Base-by-base conservation (phyloP, 2,329 filamentous ascomycete species). In the Diatrype stigma region DNA sequence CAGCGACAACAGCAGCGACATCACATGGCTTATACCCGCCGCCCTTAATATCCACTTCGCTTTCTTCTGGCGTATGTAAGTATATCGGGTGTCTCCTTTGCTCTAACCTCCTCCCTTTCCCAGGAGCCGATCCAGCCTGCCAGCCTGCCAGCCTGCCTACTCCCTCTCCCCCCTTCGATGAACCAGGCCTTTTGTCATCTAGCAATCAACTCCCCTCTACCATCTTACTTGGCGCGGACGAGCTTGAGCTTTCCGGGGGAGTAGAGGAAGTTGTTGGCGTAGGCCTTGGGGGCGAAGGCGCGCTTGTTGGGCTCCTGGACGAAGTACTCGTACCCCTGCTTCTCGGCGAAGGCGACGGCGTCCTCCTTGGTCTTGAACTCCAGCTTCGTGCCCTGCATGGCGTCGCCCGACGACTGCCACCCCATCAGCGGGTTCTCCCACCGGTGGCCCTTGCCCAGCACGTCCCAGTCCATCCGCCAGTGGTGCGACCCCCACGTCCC, bases 341-440 rank as follows among this genome's bases (percentile, higher is more conserved):
- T 99, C 76, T 97, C 89, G 22, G 95, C 94, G 67, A 99, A 99
- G 52, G 80, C 77, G 64, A 99, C 93, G 58, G 94, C 94, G 62
- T 96, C 93, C 69, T 97, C 91, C 79, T 96, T 97, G 63, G 78
- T 81, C 72, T 89, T 89, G 81, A 99, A 99, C 71, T 86, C 86
- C 63, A 99, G 73, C 68, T 91, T 83, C 46, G 91, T 96, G 65
- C 91, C 93, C 72, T 99, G 92, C 90, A 99, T 94, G 67, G 84
- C 84, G 72, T 99, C 94, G 50, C 81, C 93, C 17, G 91, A 95
- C 22, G 93, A 97, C 70, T 96, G 92, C 95, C 95, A 99, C 54
- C 94, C 94, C 84, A 99, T 99, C 69, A 99, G 74, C 45, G 88
- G 90, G 74, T 99, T 99, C 78, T 99, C 94, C 95, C 94, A 99